Evolutionary conservation across 768 basidiomycete genomes (phyloP).

Genomic region (Agaricus sinodeliciosus): DNA sequence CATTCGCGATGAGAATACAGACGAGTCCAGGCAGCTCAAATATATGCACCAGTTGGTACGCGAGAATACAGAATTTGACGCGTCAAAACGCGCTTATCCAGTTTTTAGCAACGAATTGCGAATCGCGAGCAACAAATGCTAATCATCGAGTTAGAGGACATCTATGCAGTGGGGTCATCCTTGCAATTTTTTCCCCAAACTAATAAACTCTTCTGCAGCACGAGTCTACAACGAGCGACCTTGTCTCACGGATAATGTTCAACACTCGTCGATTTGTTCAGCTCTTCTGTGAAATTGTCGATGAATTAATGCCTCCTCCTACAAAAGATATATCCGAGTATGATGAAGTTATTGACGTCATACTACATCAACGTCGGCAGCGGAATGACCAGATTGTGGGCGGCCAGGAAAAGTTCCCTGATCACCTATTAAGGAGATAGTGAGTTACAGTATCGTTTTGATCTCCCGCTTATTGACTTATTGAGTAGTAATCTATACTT

Average conservation of each 20-base stretch:
- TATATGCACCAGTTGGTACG: slow-evolving; percentile 83
- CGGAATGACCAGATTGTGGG: slow-evolving; percentile 79
- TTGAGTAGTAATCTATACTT: slow-evolving; percentile 84
- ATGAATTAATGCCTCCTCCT: slow-evolving; percentile 82
- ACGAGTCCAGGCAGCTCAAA: slow-evolving; percentile 45
- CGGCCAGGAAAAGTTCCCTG: slow-evolving; percentile 75
- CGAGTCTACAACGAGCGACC: slow-evolving; percentile 61
- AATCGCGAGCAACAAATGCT: slow-evolving; percentile 92
- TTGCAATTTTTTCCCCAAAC: not conserved
- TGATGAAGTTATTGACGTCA: slow-evolving; percentile 95
- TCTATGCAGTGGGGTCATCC: slow-evolving; percentile 48
- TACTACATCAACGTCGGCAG: slow-evolving; percentile 88
- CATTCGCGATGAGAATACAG: slow-evolving; percentile 42
- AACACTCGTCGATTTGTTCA: slow-evolving; percentile 89
- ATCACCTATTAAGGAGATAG: slow-evolving; percentile 92
- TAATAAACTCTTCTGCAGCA: slow-evolving; percentile 36
- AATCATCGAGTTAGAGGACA: slow-evolving; percentile 83
- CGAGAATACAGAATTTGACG: slow-evolving; percentile 21
- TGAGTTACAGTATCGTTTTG: slow-evolving; percentile 37
- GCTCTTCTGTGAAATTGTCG: slow-evolving; percentile 86
- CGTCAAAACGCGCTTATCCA: slow-evolving; percentile 20
- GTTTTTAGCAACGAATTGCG: slow-evolving; percentile 75
- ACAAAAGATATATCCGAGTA: slow-evolving; percentile 87
- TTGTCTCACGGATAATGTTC: slow-evolving; percentile 70
- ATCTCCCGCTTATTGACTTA: slow-evolving; percentile 13